Conservation (phyloP, 805 yeast species). For the Saturnispora besseyi region DNA sequence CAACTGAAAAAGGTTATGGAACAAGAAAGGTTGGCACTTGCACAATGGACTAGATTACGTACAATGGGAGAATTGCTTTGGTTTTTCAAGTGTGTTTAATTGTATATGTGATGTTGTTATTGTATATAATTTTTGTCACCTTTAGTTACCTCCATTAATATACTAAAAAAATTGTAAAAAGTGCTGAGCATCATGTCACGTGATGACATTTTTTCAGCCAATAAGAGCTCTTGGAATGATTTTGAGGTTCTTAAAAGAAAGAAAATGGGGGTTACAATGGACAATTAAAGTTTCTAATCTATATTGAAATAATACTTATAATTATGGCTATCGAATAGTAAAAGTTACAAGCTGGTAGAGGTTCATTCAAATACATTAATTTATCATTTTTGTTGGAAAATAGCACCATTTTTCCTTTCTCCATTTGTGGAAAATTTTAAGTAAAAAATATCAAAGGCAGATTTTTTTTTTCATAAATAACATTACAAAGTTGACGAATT, state of each 20-base stretch:
- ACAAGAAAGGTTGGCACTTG: constrained; percentile 45
- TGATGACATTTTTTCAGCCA: constrained; percentile 1
- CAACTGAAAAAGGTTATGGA: constrained; percentile 56
- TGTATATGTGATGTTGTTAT: no score
- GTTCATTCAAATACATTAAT: no score
- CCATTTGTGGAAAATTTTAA: no score
- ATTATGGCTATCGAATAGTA: not conserved
- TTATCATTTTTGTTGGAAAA: no score
- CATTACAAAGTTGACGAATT: not conserved
- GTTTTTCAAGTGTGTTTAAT: constrained; percentile 18
- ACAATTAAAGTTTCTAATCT: not conserved
- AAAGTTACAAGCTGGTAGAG: no score
- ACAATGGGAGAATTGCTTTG: constrained; percentile 50
- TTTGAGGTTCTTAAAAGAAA: not conserved
- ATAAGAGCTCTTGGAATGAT: constrained; percentile 4
- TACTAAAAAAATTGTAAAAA: not conserved
- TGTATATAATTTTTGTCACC: no score
- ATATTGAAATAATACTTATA: not conserved
- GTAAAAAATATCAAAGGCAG: no score
- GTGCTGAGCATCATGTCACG: constrained; percentile 6
- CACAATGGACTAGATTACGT: constrained; percentile 47
- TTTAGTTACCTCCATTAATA: no score
- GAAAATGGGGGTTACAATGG: no score
- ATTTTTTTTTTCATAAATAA: no score
- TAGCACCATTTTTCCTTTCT: no score